Percentiles rank a stretch among this genome's conserved stretches.
phyloP scores from a whole-genome alignment of 1,139 yeast genomes.

The Hyphopichia wangnamkhiaoensis region DNA sequence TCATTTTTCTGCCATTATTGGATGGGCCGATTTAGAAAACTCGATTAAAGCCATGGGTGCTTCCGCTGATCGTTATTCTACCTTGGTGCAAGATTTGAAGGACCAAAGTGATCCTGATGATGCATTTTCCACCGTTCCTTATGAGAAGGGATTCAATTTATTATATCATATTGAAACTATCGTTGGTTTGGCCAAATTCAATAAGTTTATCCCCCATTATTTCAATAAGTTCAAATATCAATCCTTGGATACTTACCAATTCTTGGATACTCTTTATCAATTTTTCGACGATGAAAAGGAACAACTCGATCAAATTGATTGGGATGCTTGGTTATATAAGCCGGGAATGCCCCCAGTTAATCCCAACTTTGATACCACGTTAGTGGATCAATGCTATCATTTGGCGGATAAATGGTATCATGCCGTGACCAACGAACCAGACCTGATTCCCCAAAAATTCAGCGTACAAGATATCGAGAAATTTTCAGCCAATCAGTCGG shows the following conservation, averaged over 20 bases:
- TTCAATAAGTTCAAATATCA: slow-evolving; percentile 66
- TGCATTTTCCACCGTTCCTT: slow-evolving; percentile 35
- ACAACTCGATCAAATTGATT: slow-evolving; percentile 67
- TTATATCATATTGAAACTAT: slow-evolving; percentile 29
- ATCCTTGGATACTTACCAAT: slow-evolving; percentile 81
- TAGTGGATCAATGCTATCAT: slow-evolving; percentile 70
- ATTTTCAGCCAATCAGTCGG: slow-evolving; percentile 75
- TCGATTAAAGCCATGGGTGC: slow-evolving; percentile 34
- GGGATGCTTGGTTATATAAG: slow-evolving; percentile 79
- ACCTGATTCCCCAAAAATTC: slow-evolving; percentile 17
- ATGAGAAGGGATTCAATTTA: slow-evolving; percentile 39
- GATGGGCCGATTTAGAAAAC: slow-evolving; percentile 31
- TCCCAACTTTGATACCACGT: slow-evolving; percentile 74
- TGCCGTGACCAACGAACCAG: slow-evolving; percentile 20
- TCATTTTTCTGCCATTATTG: slow-evolving; percentile 32
- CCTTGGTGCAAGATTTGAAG: slow-evolving; percentile 34
- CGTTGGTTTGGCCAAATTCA: slow-evolving; percentile 55
- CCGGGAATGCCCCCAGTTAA: slow-evolving; percentile 85
- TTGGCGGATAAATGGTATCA: slow-evolving; percentile 68
- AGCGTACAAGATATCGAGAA: slow-evolving; percentile 44
- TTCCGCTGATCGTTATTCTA: slow-evolving; percentile 54
- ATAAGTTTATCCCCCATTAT: slow-evolving; percentile 77
- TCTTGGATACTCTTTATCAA: slow-evolving; percentile 72
- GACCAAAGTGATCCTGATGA: slow-evolving; percentile 32
- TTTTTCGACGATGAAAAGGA: slow-evolving; percentile 52